Evolutionary conservation across 805 yeast genomes (phyloP), one percentile per base, ranked within the genome.

Genomic region (Starmerella apicola): DNA sequence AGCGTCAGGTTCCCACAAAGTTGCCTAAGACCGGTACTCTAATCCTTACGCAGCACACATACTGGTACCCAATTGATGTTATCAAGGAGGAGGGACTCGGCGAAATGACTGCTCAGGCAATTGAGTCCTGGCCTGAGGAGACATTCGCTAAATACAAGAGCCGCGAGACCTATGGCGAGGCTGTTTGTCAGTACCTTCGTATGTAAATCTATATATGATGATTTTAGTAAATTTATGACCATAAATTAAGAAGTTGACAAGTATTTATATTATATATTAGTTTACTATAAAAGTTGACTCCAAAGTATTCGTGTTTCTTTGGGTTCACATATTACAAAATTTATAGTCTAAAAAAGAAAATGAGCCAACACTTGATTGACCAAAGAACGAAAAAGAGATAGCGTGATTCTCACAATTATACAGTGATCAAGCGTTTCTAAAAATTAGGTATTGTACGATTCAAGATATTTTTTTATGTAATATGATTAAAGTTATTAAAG

Each of bases 81-180:
- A 53, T 75, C 30, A 60, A 68, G 50, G 59, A 58, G 9, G 74
- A 68, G 49, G 65, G 70, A 23, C 61, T 65, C 1, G 62, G 66
- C 7, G 69, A 66, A 12, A 69, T 75, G 18, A 59, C 81, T 12
- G 63, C 67, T 30, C 77, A 74, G 8, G 82, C 85, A 2, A 71
- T 81, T 21, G 70, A 70, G 22, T 76, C 36, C 15, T 39, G 47
- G 37, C 49, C 48, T 9, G 36, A 37, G 3, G 23, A 34, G 7
- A n/a, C n/a, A n/a, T 31, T 47, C 23, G 51, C 46, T 2, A 30
- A 13, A 8, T 47, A 47, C 37, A 47, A 47, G 30, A 47, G 46
- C 20, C 38, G 44, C 5, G 39, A 24, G 4, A 27, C 25, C n/a
- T 47, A 46, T 46, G 46, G 46, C 19, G 40, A 36, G 9, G 42